Conservation (phyloP, 345 rosid species). For the Gossypium stocksii region DNA sequence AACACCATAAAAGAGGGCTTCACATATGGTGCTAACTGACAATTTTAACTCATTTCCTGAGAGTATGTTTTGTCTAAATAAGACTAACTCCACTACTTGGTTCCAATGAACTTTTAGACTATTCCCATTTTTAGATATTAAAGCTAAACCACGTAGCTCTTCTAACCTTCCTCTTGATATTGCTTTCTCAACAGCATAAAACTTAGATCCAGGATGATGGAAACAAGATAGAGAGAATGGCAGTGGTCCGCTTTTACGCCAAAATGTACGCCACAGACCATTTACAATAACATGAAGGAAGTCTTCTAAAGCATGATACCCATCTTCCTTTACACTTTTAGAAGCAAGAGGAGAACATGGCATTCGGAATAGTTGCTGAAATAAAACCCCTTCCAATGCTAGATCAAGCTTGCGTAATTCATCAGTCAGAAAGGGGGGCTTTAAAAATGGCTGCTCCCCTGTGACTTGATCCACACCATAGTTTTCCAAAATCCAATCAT, state of each 20-base stretch:
- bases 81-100: constrained; percentile 42
- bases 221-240: constrained; percentile 48
- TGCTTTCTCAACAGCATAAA: constrained; percentile 47
- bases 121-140: constrained; percentile 37
- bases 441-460: constrained; percentile 28
- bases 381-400: constrained; percentile 57
- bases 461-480: constrained; percentile 19
- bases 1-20: constrained; percentile 59
- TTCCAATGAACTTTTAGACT: constrained; percentile 45
- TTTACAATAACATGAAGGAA: constrained; percentile 44
- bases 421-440: constrained; percentile 42
- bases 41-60: constrained; percentile 37
- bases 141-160: constrained; percentile 51
- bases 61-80: constrained; percentile 41
- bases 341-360: constrained; percentile 38
- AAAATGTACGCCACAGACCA: constrained; percentile 65
- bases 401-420: constrained; percentile 53
- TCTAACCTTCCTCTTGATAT: constrained; percentile 44
- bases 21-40: constrained; percentile 45
- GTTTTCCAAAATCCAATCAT: constrained; percentile 46
- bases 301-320: constrained; percentile 50
- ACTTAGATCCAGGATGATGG: constrained; percentile 47
- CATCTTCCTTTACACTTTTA: constrained; percentile 33
- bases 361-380: constrained; percentile 60
- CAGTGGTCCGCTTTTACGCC: constrained; percentile 47